Conservation (phyloP, 768 basidiomycete genomes). For the Porpolomopsis calyptriformis region DNA sequence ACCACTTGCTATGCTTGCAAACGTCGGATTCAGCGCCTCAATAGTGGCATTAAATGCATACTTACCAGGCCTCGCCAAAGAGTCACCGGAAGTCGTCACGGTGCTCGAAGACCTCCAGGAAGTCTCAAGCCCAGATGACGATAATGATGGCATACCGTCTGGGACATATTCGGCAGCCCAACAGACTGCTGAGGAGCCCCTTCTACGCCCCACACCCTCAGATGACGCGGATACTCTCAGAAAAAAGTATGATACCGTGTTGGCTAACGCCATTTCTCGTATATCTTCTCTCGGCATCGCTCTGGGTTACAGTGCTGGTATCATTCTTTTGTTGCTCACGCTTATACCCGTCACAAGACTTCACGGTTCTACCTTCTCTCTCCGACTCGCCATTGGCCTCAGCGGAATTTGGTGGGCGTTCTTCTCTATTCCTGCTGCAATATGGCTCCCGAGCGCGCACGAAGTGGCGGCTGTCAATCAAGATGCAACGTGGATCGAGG, state of each 20-base stretch:
- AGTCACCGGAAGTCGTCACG: constrained; percentile 46
- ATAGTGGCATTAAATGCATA: constrained; percentile 88
- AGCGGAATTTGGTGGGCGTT: constrained; percentile 86
- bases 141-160: constrained; percentile 12
- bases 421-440: constrained; percentile 67
- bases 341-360: constrained; percentile 67
- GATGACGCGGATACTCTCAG: constrained; percentile 18
- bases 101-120: constrained; percentile 26
- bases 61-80: constrained; percentile 61
- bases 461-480: constrained; percentile 5
- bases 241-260: constrained; percentile 39
- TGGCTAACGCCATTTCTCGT: constrained; percentile 68
- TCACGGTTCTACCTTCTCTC: constrained; percentile 65
- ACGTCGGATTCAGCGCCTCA: constrained; percentile 79
- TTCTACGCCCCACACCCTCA: constrained; percentile 17
- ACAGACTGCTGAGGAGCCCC: constrained; percentile 22
- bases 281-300: constrained; percentile 84
- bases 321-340: constrained; percentile 59
- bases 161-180: background rate
- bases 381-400: constrained; percentile 74
- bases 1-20: constrained; percentile 63
- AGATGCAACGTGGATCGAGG: constrained; percentile 12
- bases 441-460: constrained; percentile 51
- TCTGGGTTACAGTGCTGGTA: constrained; percentile 77
- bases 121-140: constrained; percentile 8